Percentiles rank a stretch among this genome's conserved stretches.
phyloP scores from a whole-genome alignment of 371 early-diverging fungal genomes.

The Nematocida homosporus region DNA sequence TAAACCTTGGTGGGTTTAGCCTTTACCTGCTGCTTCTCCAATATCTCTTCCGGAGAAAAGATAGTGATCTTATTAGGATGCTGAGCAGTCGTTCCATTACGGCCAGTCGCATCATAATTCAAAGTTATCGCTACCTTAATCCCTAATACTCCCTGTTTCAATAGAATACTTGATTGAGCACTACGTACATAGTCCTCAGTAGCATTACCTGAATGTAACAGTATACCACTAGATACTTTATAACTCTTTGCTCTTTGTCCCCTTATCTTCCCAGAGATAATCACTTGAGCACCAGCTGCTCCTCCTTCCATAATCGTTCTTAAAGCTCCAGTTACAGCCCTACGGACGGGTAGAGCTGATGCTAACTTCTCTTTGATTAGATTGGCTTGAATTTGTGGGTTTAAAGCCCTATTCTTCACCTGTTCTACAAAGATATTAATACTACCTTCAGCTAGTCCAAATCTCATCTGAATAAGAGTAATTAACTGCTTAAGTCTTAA shows the following conservation, averaged over 20 bases:
- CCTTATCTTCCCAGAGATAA: constrained; percentile 98
- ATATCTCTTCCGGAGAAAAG: constrained; percentile 43
- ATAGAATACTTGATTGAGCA: constrained; percentile 91
- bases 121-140: constrained; percentile 99
- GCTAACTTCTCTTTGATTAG: constrained; percentile 91
- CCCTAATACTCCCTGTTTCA: constrained; percentile 96
- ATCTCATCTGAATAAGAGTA: constrained; percentile 91
- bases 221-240: constrained; percentile 98
- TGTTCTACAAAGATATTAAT: constrained; percentile 96
- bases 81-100: constrained; percentile 74
- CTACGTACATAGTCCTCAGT: constrained; percentile 89
- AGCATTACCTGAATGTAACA: constrained; percentile 88
- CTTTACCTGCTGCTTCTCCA: constrained; percentile 13
- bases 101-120: constrained; percentile 88
- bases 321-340: constrained; percentile 93
- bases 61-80: constrained; percentile 42
- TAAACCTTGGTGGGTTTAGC: neutral
- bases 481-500: constrained; percentile 95
- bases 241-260: constrained; percentile 99
- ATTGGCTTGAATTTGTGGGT: constrained; percentile 96
- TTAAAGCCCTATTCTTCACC: constrained; percentile 92
- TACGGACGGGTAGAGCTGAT: constrained; percentile 87
- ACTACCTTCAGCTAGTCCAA: constrained; percentile 79
- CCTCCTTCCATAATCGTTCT: constrained; percentile 97
- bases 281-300: constrained; percentile 98